Evolutionary conservation across 371 early-diverging fungal species (phyloP).

Genomic region (Batkoa obscura): DNA sequence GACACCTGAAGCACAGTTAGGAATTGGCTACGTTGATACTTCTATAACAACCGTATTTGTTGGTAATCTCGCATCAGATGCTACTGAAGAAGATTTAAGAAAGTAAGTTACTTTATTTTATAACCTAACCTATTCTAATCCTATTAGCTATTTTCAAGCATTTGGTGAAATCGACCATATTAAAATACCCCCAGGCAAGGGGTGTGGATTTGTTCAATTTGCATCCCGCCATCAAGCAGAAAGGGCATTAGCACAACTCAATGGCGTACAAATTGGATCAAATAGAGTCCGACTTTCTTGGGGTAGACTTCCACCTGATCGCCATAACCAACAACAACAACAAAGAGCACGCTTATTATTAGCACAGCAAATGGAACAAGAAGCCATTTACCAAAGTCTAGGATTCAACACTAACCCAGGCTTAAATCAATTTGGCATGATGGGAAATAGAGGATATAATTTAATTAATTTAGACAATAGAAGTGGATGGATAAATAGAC

Average conservation of each 20-base stretch:
- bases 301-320: slow-evolving; percentile 61
- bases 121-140: not conserved
- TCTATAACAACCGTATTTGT: slow-evolving; percentile 90
- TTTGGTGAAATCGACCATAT: slow-evolving; percentile 80
- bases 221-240: slow-evolving; percentile 64
- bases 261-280: slow-evolving; percentile 58
- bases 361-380: too few relatives aligned
- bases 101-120: slow-evolving; percentile 9
- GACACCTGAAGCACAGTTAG: slow-evolving; percentile 5
- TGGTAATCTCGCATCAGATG: slow-evolving; percentile 61
- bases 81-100: slow-evolving; percentile 64
- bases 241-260: slow-evolving; percentile 68
- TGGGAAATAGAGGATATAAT: too few relatives aligned
- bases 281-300: slow-evolving; percentile 75
- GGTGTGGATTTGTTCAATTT: slow-evolving; percentile 88
- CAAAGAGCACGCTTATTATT: too few relatives aligned
- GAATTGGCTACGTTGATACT: slow-evolving; percentile 42
- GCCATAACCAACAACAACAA: slow-evolving; percentile 6
- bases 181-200: slow-evolving; percentile 82
- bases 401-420: too few relatives aligned
- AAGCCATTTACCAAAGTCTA: too few relatives aligned
- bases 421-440: too few relatives aligned
- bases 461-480: too few relatives aligned
- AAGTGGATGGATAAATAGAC: too few relatives aligned
- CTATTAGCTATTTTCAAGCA: slow-evolving; percentile 34